Evolutionary conservation across 805 yeast genomes (phyloP), one percentile per base, ranked within the genome.

Genomic region (Metschnikowia drakensbergensis): DNA sequence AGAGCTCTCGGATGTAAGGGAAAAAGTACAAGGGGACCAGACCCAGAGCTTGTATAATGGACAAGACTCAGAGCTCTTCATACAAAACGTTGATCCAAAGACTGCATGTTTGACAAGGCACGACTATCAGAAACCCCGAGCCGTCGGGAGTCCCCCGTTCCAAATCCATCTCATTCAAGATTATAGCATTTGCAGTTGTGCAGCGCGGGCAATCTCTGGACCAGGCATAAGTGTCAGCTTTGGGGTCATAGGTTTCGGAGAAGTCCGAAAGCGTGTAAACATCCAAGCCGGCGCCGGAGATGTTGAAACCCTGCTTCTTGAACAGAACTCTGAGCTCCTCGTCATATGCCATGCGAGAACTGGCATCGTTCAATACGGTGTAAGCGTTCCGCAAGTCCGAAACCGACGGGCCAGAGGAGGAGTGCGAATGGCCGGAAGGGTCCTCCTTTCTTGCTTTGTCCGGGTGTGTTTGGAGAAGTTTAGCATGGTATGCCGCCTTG

Each of bases 61-160:
- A 13, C 13, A 25, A 10, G 9, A 7, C 4, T 23, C 13, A 31
- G 26, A 56, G 70, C 54, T 81, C 90, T 54, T 73, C 80, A 59
- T 84, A 88, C 54, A 74, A 76, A 1, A 92, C 90, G 44, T 81
- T 81, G 26, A 92, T 66, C 96, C 97, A 92, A 29, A 90, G 62
- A 62, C 96, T 87, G 64, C 98, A 92, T 30, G 86, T 82, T 9
- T 69, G 62, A 62, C 98, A 92, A 59, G 91, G 96, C 0, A 88
- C 81, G 23, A 88, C 73, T 1, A 91, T 75, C 53, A 84, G 86
- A 54, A 72, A 84, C 11, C 70, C 70, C 13, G 67, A 77, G 11
- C 81, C 83, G 32, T 73, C 76, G 0, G 72, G 74, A 0, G 77
- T 73, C 0, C 82, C 84, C 47, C 73, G 74, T 4, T 74, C 69